Conservation (phyloP, 768 basidiomycete species). For the Coprinopsis sp. region DNA sequence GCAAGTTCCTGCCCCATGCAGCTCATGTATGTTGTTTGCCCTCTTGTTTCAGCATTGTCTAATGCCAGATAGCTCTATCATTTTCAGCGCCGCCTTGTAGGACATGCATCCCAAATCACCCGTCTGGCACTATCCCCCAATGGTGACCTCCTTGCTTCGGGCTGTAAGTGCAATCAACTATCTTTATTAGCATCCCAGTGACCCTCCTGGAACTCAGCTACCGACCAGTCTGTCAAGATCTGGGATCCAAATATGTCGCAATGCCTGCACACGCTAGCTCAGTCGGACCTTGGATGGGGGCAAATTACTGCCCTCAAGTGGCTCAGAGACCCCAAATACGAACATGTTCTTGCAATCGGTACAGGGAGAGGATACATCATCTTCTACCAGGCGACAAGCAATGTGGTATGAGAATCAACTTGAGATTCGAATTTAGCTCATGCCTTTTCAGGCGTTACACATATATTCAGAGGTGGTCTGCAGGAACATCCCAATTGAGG, state of each 20-base stretch:
- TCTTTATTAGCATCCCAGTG: background rate
- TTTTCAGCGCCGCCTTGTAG: background rate
- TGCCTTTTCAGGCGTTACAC: too few species aligned
- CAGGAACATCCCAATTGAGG: too few species aligned
- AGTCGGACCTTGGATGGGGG: conserved; percentile 3
- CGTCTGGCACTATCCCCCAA: background rate
- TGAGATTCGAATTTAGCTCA: too few species aligned
- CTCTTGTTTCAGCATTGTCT: background rate
- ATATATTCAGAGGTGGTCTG: too few species aligned
- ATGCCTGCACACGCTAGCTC: background rate
- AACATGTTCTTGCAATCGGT: background rate
- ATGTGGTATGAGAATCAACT: too few species aligned
- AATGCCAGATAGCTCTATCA: background rate
- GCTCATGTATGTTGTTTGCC: background rate
- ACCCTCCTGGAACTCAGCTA: background rate
- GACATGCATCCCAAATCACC: background rate
- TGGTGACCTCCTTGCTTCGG: background rate
- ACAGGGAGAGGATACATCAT: background rate
- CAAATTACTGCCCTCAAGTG: conserved; percentile 1
- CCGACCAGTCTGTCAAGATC: background rate
- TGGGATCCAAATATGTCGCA: background rate
- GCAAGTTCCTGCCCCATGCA: background rate
- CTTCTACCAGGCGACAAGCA: too few species aligned
- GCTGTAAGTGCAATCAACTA: background rate
- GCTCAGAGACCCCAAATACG: background rate